phyloP scores from a whole-genome alignment of 2,329 filamentous ascomycete genomes.

The Aspergillus ochraceus region DNA sequence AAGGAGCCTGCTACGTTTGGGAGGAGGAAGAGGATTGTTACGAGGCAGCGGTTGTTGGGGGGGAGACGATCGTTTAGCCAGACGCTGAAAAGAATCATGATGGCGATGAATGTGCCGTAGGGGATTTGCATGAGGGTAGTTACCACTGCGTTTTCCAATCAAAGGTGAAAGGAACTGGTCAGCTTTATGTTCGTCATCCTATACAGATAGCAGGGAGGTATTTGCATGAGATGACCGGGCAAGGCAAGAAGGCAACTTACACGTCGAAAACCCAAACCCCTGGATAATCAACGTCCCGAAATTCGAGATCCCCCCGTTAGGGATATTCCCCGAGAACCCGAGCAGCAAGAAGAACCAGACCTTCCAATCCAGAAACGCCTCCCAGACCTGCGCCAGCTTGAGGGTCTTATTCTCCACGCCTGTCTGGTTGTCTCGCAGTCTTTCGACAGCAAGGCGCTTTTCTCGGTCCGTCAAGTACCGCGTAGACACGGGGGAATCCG shows the following conservation, averaged over 20 bases:
- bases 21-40: conserved; percentile 57
- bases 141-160: conserved; percentile 31
- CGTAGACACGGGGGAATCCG: conserved; percentile 58
- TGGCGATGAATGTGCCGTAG: conserved; percentile 50
- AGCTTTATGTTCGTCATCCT: too few relatives aligned
- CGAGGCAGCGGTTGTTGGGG: conserved; percentile 50
- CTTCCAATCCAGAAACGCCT: conserved; percentile 60
- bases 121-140: conserved; percentile 58
- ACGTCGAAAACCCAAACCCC: conserved; percentile 56
- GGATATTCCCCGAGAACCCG: conserved; percentile 46
- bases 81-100: conserved; percentile 52
- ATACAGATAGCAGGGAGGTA: too few relatives aligned
- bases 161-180: too few relatives aligned
- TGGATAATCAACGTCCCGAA: conserved; percentile 61
- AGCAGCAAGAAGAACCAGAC: conserved; percentile 59
- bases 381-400: conserved; percentile 56
- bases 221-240: too few relatives aligned
- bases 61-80: conserved; percentile 50
- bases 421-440: conserved; percentile 58
- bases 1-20: conserved; percentile 61
- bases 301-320: conserved; percentile 61
- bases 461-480: conserved; percentile 53
- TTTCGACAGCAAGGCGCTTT: conserved; percentile 55
- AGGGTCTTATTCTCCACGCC: conserved; percentile 59
- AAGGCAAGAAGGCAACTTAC: too few relatives aligned